These are phyloP conservation scores for Alternaria viburni DNA, from an alignment of 2,329 filamentous ascomycete species.

Conservation along the genomic window DNA sequence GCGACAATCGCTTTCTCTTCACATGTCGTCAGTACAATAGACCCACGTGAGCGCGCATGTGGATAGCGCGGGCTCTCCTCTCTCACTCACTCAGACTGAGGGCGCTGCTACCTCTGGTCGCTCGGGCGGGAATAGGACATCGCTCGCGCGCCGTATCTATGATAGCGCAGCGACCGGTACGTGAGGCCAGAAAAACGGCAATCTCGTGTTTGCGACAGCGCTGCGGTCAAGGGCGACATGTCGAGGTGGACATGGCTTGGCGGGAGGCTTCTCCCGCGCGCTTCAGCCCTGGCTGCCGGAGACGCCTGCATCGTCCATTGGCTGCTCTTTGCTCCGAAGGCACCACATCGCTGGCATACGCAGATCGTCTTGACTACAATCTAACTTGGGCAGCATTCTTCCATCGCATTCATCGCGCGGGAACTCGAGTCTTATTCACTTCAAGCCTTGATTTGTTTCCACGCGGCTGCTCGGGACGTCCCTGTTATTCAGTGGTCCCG, in stretches of 20 bases:
- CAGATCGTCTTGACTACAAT: background rate
- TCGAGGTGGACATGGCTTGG: conserved; percentile 13
- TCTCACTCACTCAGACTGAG: conserved; percentile 3
- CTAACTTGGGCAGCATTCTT: background rate
- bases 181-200: background rate
- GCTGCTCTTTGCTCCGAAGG: conserved; percentile 1
- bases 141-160: conserved; percentile 18
- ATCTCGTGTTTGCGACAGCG: conserved; percentile 10
- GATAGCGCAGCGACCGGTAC: background rate
- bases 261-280: conserved; percentile 9
- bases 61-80: conserved; percentile 14
- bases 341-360: background rate
- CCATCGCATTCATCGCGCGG: background rate
- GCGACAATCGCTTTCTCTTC: conserved; percentile 1
- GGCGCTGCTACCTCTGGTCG: conserved; percentile 21
- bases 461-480: background rate
- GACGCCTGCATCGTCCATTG: conserved; percentile 3
- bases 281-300: conserved; percentile 3
- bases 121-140: conserved; percentile 38
- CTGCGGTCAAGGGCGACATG: conserved; percentile 1
- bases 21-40: conserved; percentile 10
- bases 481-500: background rate
- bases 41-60: conserved; percentile 5
- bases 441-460: background rate
- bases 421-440: background rate